Conservation (phyloP, 1,139 yeast species). For the Saccharomycopsis phalli region DNA sequence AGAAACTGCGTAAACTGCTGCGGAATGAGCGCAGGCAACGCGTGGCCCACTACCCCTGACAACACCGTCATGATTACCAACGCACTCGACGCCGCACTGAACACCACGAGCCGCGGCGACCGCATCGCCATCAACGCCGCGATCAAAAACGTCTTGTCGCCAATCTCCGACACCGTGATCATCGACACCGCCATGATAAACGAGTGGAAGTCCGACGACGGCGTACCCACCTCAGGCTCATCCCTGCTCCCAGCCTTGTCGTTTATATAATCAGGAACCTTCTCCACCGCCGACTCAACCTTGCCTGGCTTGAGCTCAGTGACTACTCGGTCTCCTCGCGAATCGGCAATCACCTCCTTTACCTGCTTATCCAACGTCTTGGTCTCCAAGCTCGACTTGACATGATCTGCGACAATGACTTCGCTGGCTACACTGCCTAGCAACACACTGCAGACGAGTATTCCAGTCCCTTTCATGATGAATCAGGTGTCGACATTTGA, state of each 20-base stretch:
- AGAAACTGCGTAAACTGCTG: constrained; percentile 69
- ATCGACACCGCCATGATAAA: constrained; percentile 66
- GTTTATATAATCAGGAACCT: constrained; percentile 10
- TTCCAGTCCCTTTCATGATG: too few relatives aligned
- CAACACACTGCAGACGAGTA: too few relatives aligned
- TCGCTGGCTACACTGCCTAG: too few relatives aligned
- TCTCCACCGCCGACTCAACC: constrained; percentile 6
- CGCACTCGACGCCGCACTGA: constrained; percentile 81
- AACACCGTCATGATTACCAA: constrained; percentile 83
- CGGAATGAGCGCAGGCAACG: constrained; percentile 77
- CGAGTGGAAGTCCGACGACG: constrained; percentile 28
- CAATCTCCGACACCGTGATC: constrained; percentile 91
- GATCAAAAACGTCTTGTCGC: constrained; percentile 92
- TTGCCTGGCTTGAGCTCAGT: too few relatives aligned
- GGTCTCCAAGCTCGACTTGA: too few relatives aligned
- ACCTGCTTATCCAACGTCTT: too few relatives aligned
- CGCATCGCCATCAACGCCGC: constrained; percentile 99
- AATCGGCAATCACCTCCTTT: too few relatives aligned
- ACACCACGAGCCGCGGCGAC: constrained; percentile 72
- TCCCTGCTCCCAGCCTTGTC: not conserved
- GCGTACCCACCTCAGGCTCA: constrained; percentile 4
- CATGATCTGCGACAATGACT: too few relatives aligned
- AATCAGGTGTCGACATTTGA: too few relatives aligned
- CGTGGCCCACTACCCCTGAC: constrained; percentile 87
- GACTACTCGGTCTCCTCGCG: too few relatives aligned